phyloP scores from a whole-genome alignment of 1,284 basidiomycete species.

The Chondrostereum purpureum region DNA sequence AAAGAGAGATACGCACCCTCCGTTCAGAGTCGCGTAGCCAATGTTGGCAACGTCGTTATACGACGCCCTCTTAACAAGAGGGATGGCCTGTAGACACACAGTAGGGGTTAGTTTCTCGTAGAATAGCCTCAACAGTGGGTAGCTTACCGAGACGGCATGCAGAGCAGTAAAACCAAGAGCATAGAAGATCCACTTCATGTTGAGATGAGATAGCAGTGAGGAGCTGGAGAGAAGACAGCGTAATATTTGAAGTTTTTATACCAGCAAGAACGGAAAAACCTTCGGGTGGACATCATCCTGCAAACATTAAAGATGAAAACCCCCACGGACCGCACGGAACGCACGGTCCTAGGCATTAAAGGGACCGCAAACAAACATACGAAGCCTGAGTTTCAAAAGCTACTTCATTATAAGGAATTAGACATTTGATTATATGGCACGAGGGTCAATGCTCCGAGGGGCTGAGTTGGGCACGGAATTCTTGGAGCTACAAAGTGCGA shows the following conservation, averaged over 20 bases:
- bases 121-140: neutral
- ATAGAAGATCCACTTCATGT: neutral
- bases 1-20: constrained; percentile 4
- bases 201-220: neutral
- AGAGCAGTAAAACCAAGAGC: neutral
- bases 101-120: constrained; percentile 19
- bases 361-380: too few relatives aligned
- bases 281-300: neutral
- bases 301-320: neutral
- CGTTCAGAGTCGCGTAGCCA: constrained; percentile 5
- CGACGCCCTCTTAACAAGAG: constrained; percentile 2
- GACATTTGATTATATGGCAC: too few relatives aligned
- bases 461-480: too few relatives aligned
- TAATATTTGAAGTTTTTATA: too few relatives aligned
- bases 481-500: too few relatives aligned
- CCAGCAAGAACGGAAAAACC: neutral
- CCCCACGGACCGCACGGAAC: neutral
- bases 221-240: too few relatives aligned
- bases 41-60: constrained; percentile 1
- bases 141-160: neutral
- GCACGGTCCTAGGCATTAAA: neutral
- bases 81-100: neutral
- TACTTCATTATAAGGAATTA: too few relatives aligned
- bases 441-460: too few relatives aligned
- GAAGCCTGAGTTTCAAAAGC: too few relatives aligned